Percentiles rank a stretch among this genome's conserved stretches.
These are phyloP conservation scores for Rhodotorula diobovata DNA, from an alignment of 768 basidiomycete genomes.

Conservation along the genomic window DNA sequence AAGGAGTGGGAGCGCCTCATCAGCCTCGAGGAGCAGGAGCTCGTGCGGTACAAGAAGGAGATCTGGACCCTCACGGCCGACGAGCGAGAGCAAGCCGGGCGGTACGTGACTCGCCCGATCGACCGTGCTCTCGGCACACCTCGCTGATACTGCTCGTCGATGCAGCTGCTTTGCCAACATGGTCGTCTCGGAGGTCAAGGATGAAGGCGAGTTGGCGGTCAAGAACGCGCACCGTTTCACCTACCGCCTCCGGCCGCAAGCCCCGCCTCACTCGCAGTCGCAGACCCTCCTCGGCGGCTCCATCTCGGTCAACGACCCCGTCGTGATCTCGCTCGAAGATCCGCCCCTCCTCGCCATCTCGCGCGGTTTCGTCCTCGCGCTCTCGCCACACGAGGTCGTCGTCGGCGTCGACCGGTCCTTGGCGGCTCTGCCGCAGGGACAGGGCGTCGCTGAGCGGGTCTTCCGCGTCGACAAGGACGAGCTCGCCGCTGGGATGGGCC, in stretches of 20 bases:
- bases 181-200: conserved; percentile 53
- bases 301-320: conserved; percentile 71
- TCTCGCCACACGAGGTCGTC: conserved; percentile 61
- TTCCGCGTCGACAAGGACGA: conserved; percentile 96
- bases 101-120: conserved; percentile 47
- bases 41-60: conserved; percentile 77
- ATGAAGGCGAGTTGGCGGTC: not conserved
- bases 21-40: conserved; percentile 79
- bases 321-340: conserved; percentile 74
- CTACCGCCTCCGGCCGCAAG: conserved; percentile 59
- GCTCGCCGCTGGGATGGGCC: conserved; percentile 73
- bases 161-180: conserved; percentile 69
- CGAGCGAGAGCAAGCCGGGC: conserved; percentile 72
- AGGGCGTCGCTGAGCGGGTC: conserved; percentile 46
- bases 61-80: conserved; percentile 83
- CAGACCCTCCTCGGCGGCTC: conserved; percentile 64
- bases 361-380: conserved; percentile 72
- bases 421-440: conserved; percentile 40
- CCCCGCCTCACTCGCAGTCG: conserved; percentile 26
- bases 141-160: not conserved
- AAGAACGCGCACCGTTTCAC: conserved; percentile 59
- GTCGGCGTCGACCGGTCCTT: conserved; percentile 72
- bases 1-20: conserved; percentile 83
- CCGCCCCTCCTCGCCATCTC: conserved; percentile 78
- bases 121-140: not conserved